phyloP scores from a whole-genome alignment of 441 rosid species.

The Adansonia rubrostipa region DNA sequence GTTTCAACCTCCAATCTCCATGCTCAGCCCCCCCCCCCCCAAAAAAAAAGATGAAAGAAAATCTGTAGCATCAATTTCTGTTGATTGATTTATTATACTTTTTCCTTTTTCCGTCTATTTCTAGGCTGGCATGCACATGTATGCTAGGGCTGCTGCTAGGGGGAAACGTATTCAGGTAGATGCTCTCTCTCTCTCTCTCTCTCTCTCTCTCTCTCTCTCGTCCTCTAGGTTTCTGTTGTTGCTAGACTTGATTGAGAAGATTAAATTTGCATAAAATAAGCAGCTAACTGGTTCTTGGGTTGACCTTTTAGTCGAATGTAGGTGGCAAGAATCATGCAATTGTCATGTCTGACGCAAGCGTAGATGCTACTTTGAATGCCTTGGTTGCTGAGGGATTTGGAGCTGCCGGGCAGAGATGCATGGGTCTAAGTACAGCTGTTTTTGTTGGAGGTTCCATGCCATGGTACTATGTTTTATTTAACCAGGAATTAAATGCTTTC shows the following conservation, averaged over 20 bases:
- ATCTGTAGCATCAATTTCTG: not conserved
- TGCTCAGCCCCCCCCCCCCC: not conserved
- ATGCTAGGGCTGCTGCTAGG: slow-evolving; percentile 49
- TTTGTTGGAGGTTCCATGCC: slow-evolving; percentile 56
- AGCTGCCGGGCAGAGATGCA: slow-evolving; percentile 59
- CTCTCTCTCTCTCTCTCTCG: too few species aligned
- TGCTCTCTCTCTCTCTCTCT: not conserved
- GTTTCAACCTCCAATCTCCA: not conserved
- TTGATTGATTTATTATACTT: slow-evolving; percentile 2
- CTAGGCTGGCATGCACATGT: slow-evolving; percentile 30
- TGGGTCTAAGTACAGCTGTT: slow-evolving; percentile 51
- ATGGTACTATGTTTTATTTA: slow-evolving; percentile 46
- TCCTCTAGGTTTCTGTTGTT: not conserved
- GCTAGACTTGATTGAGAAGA: not conserved
- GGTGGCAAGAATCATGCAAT: slow-evolving; percentile 64
- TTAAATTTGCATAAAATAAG: not conserved
- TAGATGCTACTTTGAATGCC: slow-evolving; percentile 59
- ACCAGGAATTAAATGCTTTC: not conserved
- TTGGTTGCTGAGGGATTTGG: slow-evolving; percentile 64
- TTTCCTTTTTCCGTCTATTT: not conserved
- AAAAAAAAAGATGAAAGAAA: not conserved
- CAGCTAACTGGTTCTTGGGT: slow-evolving; percentile 14
- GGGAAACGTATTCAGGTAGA: slow-evolving; percentile 53
- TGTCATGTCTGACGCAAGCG: slow-evolving; percentile 68
- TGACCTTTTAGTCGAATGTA: slow-evolving; percentile 30